phyloP scores from a whole-genome alignment of 2,329 filamentous ascomycete genomes.

The Cladosporium halotolerans region DNA sequence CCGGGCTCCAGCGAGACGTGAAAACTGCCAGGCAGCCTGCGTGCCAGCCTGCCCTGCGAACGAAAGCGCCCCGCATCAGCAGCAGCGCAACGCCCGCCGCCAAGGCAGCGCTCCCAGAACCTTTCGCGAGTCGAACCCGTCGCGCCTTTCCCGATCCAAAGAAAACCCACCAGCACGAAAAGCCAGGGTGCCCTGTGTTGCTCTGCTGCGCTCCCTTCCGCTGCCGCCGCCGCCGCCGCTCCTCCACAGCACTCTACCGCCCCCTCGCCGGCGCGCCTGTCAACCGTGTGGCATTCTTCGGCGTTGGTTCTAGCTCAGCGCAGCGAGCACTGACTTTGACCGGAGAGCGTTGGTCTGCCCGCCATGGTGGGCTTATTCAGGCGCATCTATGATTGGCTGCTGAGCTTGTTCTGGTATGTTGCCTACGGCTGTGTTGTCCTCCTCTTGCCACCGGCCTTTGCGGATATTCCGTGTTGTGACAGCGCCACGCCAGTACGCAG shows the following conservation, averaged over 20 bases:
- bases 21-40: not conserved
- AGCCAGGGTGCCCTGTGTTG: constrained; percentile 10
- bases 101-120: constrained; percentile 7
- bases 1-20: not conserved
- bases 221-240: not conserved
- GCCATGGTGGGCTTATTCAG: constrained; percentile 85
- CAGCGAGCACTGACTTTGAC: constrained; percentile 12
- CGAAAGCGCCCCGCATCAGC: constrained; percentile 4
- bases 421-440: not conserved
- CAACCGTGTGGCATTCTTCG: constrained; percentile 7
- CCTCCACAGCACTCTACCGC: constrained; percentile 1
- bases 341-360: constrained; percentile 15
- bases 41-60: not conserved
- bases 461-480: too few relatives aligned
- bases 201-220: constrained; percentile 5
- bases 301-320: constrained; percentile 14
- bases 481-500: too few relatives aligned
- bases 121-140: constrained; percentile 4
- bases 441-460: constrained; percentile 1
- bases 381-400: constrained; percentile 94
- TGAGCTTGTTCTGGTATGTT: constrained; percentile 88
- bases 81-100: constrained; percentile 6
- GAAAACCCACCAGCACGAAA: not conserved
- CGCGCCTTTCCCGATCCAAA: constrained; percentile 1
- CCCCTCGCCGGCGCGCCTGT: constrained; percentile 6